Evolutionary conservation across 2,329 filamentous ascomycete species (phyloP).

Genomic region (Ambrosiella xylebori): DNA sequence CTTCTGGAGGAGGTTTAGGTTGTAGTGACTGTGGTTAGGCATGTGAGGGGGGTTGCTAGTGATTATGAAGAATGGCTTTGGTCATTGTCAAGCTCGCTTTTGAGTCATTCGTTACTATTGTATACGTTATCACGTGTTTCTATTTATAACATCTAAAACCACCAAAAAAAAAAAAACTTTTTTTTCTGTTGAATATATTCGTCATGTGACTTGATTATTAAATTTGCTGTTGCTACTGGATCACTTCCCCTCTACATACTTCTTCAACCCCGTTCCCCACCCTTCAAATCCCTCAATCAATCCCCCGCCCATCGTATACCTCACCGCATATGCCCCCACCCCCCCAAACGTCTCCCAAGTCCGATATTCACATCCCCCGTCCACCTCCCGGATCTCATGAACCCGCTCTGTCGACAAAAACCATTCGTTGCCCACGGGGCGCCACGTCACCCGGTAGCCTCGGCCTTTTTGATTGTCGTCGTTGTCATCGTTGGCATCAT

Average conservation of each 20-base stretch:
- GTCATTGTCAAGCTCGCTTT: too few species aligned
- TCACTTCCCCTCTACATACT: neutral
- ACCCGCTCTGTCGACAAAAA: conserved; percentile 25
- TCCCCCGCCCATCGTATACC: conserved; percentile 18
- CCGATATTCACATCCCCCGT: conserved; percentile 18
- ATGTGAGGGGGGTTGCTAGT: too few species aligned
- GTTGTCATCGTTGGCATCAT: neutral
- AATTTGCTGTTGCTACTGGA: neutral
- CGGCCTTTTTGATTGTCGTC: neutral
- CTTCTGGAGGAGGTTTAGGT: conserved; percentile 4
- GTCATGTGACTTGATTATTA: neutral
- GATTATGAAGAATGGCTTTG: too few species aligned
- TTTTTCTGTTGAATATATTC: neutral
- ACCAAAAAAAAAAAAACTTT: neutral
- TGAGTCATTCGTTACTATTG: too few species aligned
- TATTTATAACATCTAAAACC: neutral
- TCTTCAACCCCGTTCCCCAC: conserved; percentile 25
- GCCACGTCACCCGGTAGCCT: conserved; percentile 27
- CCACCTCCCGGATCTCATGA: conserved; percentile 24
- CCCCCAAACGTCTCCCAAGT: conserved; percentile 31
- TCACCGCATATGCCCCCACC: conserved; percentile 21
- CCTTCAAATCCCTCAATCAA: conserved; percentile 22
- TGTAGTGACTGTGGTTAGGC: neutral
- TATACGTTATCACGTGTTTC: neutral
- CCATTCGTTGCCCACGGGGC: conserved; percentile 16